Evolutionary conservation across 2,329 filamentous ascomycete genomes (phyloP), one percentile per base, ranked within the genome.

Genomic region (Polytolypa hystricis): DNA sequence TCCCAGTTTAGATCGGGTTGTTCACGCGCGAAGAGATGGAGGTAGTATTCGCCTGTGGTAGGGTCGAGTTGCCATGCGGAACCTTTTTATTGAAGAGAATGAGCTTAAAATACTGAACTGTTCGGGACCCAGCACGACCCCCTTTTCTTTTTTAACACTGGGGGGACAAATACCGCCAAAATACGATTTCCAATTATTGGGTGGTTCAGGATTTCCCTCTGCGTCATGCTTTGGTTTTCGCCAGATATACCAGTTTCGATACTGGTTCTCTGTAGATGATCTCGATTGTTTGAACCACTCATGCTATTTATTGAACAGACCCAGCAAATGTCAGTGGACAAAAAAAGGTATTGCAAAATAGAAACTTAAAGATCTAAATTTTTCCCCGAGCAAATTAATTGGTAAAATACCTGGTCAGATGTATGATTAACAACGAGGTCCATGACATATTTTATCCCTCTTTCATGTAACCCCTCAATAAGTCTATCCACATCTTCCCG

Each of bases 1-100:
- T 87, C 81, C 82, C 83, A 91, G 59, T 91, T 91, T n/a, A 91
- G 67, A 48, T 91, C 84, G 0, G 84, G 84, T 54, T 89, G 84
- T 45, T 83, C 75, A 4, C 71, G 71, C 5, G 79, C 76, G 55
- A 84, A 93, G 8, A 91, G 67, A 42, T 81, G 77, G 0, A 87
- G 71, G 49, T 84, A 87, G 55, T 84, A 87, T 57, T 87, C 79
- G 32, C 70, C 66, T 0, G 81, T 84, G n/a, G 59, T 53, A 45
- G 82, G 75, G 48, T 86, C 81, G 64, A 74, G 87, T 41, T 77
- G 49, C 62, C 62, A 65, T 5, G 57, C 60, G 35, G 54, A 61
- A 14, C 57, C 57, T 59, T n/a, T 15, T n/a, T n/a, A n/a, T n/a
- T n/a, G n/a, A n/a, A n/a, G n/a, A 7, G 21, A 7, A 25, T 25